Percentiles rank a stretch among this genome's conserved stretches.
These are phyloP conservation scores for Triglochin maritima DNA, from an alignment of 106 monocot species.

Conservation along the genomic window DNA sequence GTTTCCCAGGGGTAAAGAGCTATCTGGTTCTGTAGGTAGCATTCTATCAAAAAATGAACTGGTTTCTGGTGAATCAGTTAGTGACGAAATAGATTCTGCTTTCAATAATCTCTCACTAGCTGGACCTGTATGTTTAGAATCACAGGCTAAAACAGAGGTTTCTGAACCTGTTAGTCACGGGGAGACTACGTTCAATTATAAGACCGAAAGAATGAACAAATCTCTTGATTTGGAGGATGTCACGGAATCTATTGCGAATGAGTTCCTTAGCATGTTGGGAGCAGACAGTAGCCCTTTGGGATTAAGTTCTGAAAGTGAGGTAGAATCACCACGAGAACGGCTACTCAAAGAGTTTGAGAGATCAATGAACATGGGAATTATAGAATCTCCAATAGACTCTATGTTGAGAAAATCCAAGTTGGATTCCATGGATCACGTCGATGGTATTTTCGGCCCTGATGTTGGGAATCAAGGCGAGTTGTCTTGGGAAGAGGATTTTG, in stretches of 20 bases:
- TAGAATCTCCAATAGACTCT: slow-evolving; percentile 32
- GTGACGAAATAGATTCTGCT: background rate
- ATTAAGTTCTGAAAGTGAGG: slow-evolving; percentile 47
- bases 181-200: slow-evolving; percentile 19
- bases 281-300: slow-evolving; percentile 58
- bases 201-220: slow-evolving; percentile 22
- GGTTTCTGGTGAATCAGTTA: background rate
- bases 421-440: slow-evolving; percentile 1
- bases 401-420: slow-evolving; percentile 13
- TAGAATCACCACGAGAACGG: slow-evolving; percentile 48
- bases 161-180: slow-evolving; percentile 9
- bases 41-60: background rate
- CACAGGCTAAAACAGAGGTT: slow-evolving; percentile 10
- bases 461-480: slow-evolving; percentile 17
- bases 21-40: background rate
- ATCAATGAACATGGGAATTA: slow-evolving; percentile 32
- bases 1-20: background rate
- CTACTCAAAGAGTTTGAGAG: slow-evolving; percentile 58
- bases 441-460: slow-evolving; percentile 27
- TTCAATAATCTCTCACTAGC: slow-evolving; percentile 22
- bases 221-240: slow-evolving; percentile 60
- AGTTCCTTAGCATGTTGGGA: slow-evolving; percentile 86
- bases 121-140: slow-evolving; percentile 22
- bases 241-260: slow-evolving; percentile 61
- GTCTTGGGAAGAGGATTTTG: slow-evolving; percentile 42